Percentiles rank a stretch among this genome's conserved stretches.
phyloP scores from a whole-genome alignment of 192 early-diverging fungal species.

The Obelidium mucronatum region DNA sequence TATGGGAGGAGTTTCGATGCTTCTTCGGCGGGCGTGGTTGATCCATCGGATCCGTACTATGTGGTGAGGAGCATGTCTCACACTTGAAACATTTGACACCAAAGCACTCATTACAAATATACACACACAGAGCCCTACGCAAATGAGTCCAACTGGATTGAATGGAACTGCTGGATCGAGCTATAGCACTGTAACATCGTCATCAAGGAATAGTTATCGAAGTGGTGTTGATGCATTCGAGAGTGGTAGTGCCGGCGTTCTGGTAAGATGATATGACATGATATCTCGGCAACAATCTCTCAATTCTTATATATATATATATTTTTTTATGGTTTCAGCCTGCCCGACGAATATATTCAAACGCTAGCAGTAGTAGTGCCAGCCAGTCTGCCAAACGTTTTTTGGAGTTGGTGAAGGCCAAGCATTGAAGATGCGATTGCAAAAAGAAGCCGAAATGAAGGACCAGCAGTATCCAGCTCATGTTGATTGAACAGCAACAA shows the following conservation, averaged over 20 bases:
- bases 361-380: background rate
- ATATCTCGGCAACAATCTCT: background rate
- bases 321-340: background rate
- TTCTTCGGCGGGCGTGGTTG: background rate
- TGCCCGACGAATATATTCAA: conserved; percentile 26
- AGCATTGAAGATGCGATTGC: conserved; percentile 21
- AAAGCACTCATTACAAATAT: too few species aligned
- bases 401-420: conserved; percentile 35
- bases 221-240: background rate
- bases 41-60: background rate
- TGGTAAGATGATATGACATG: background rate
- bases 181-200: background rate
- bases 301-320: background rate
- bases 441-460: conserved; percentile 9
- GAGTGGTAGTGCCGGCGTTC: background rate
- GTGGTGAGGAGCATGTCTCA: background rate
- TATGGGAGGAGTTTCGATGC: background rate
- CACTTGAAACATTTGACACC: too few species aligned
- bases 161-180: background rate
- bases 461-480: conserved; percentile 19
- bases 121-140: too few species aligned
- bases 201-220: background rate
- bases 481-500: background rate
- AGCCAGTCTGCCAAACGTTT: conserved; percentile 28
- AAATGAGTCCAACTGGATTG: background rate